These are phyloP conservation scores for Aeschynomene evenia DNA, from an alignment of 306 rosid species.

Conservation along the genomic window DNA sequence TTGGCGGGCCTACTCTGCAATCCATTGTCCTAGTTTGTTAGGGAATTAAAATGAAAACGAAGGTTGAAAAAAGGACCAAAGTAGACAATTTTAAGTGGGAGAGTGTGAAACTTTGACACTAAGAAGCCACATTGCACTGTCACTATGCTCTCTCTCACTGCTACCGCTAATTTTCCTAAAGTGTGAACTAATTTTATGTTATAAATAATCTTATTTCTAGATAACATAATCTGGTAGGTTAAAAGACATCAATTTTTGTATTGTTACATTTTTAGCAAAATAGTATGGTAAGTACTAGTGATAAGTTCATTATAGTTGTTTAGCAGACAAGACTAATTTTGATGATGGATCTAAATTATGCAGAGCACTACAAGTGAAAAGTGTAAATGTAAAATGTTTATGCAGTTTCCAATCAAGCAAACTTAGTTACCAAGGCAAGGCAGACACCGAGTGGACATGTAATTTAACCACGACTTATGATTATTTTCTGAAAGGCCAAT, in stretches of 20 bases:
- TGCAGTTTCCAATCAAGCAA: background rate
- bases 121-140: background rate
- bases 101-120: constrained; percentile 12
- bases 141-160: background rate
- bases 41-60: background rate
- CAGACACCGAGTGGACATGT: background rate
- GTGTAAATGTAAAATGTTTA: no score
- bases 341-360: background rate
- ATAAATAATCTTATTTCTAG: background rate
- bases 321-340: background rate
- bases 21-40: background rate
- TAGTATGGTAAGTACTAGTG: no score
- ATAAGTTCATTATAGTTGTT: background rate
- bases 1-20: constrained; percentile 16
- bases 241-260: background rate
- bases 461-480: background rate
- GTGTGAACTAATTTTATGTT: background rate
- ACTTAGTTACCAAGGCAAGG: background rate
- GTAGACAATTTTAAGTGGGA: background rate
- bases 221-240: background rate
- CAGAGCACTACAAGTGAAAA: background rate
- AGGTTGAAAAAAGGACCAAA: background rate
- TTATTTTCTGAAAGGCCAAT: background rate
- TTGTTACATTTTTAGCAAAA: background rate
- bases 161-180: background rate